Evolutionary conservation across 306 rosid genomes (phyloP).

Genomic region (Prunus mume): DNA sequence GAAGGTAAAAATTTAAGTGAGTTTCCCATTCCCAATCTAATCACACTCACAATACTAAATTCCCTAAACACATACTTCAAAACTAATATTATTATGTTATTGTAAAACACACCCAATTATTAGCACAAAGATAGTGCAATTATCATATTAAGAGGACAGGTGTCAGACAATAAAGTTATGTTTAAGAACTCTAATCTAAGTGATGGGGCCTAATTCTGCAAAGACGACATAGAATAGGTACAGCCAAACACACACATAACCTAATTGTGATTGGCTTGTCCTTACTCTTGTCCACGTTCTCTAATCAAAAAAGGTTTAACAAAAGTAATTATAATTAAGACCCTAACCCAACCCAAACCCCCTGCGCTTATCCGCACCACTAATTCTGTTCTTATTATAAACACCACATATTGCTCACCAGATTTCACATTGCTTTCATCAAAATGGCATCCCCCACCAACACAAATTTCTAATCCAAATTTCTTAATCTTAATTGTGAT

Average conservation of each 20-base stretch:
- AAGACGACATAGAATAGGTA: neutral
- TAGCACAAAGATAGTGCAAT: constrained; percentile 1
- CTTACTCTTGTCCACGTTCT: constrained; percentile 33
- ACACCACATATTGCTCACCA: neutral
- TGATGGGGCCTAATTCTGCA: constrained; percentile 25
- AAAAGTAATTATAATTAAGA: neutral
- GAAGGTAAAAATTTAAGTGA: too few species aligned
- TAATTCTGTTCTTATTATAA: neutral
- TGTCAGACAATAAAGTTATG: constrained; percentile 33
- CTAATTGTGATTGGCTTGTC: constrained; percentile 50
- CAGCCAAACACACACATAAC: constrained; percentile 47
- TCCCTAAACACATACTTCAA: too few species aligned
- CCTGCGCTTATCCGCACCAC: constrained; percentile 37
- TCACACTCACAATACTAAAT: too few species aligned
- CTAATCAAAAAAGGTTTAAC: constrained; percentile 12
- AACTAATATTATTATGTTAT: neutral
- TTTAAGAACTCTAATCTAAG: constrained; percentile 15
- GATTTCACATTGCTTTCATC: constrained; percentile 6
- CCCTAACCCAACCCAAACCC: neutral
- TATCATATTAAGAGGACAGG: constrained; percentile 22
- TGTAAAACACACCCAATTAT: constrained; percentile 12
- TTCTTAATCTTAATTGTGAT: neutral
- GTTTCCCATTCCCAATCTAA: too few species aligned
- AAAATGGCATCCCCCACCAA: neutral
- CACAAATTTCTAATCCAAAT: neutral